Evolutionary conservation across 257 asterid species (phyloP).

Genomic region (Fraxinus americana): DNA sequence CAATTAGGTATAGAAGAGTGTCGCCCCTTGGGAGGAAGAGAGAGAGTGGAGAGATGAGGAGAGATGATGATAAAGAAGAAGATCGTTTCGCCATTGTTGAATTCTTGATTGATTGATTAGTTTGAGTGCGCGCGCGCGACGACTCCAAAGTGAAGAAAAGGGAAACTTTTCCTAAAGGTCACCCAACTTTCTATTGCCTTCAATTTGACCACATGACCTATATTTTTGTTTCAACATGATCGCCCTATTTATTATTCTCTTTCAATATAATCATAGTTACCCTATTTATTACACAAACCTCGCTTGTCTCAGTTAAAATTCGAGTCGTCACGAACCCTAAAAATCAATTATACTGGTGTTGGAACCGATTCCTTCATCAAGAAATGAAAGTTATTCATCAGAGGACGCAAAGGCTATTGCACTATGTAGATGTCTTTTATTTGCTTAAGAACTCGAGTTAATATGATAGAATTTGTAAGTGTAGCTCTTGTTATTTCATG

Average conservation of each 20-base stretch:
- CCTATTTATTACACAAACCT: too few relatives aligned
- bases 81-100: slow-evolving; percentile 55
- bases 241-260: background rate
- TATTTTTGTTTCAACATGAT: background rate
- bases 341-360: too few relatives aligned
- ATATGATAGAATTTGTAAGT: too few relatives aligned
- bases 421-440: too few relatives aligned
- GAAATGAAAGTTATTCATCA: too few relatives aligned
- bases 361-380: too few relatives aligned
- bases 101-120: background rate
- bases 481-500: too few relatives aligned
- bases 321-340: too few relatives aligned
- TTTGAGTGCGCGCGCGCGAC: background rate
- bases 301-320: too few relatives aligned
- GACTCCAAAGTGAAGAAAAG: background rate
- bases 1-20: slow-evolving; percentile 47
- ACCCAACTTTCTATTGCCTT: background rate
- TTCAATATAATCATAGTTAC: too few relatives aligned
- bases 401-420: too few relatives aligned
- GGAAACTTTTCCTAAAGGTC: background rate
- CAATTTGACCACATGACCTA: background rate
- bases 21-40: slow-evolving; percentile 61
- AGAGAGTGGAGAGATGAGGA: slow-evolving; percentile 41
- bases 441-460: too few relatives aligned
- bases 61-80: slow-evolving; percentile 25